phyloP scores from a whole-genome alignment of 495 filamentous ascomycete genomes.

The Tuber calosporum region DNA sequence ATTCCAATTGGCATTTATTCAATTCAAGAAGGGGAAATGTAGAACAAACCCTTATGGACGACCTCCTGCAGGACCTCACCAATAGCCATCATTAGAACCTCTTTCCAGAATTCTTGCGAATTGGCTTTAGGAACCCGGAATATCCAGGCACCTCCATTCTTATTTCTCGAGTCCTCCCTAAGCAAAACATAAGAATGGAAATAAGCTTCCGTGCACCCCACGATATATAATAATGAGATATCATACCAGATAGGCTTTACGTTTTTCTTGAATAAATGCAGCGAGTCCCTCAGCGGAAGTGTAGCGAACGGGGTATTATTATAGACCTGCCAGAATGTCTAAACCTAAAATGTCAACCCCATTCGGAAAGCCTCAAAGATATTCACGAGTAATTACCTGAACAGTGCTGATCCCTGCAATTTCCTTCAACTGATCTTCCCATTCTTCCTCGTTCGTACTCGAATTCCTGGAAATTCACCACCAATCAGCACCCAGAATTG shows the following conservation, averaged over 20 bases:
- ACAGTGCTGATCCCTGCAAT: slow-evolving; percentile 41
- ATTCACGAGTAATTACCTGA: slow-evolving; percentile 23
- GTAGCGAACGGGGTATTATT: slow-evolving; percentile 77
- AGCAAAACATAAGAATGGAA: neutral
- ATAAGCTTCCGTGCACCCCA: slow-evolving; percentile 11
- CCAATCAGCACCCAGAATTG: neutral
- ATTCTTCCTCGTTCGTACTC: slow-evolving; percentile 34
- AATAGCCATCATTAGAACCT: slow-evolving; percentile 70
- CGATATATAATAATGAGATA: neutral
- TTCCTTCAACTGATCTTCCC: slow-evolving; percentile 42
- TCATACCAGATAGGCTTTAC: slow-evolving; percentile 70
- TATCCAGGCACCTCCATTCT: slow-evolving; percentile 74
- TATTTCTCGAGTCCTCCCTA: slow-evolving; percentile 72
- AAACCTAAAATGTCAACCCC: slow-evolving; percentile 41
- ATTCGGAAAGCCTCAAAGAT: neutral
- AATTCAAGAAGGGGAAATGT: neutral
- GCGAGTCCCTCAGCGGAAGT: slow-evolving; percentile 69
- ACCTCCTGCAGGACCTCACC: slow-evolving; percentile 75
- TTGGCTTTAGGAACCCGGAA: slow-evolving; percentile 72
- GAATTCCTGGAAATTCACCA: slow-evolving; percentile 25
- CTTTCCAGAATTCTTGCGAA: slow-evolving; percentile 70
- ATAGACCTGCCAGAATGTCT: slow-evolving; percentile 80
- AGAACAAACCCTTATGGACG: slow-evolving; percentile 58
- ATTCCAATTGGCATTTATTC: slow-evolving; percentile 5
- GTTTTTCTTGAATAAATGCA: slow-evolving; percentile 82